Percentiles rank a stretch among this genome's conserved stretches.
Evolutionary conservation across 257 asterid species (phyloP).

Genomic region (Scutellaria baicalensis): DNA sequence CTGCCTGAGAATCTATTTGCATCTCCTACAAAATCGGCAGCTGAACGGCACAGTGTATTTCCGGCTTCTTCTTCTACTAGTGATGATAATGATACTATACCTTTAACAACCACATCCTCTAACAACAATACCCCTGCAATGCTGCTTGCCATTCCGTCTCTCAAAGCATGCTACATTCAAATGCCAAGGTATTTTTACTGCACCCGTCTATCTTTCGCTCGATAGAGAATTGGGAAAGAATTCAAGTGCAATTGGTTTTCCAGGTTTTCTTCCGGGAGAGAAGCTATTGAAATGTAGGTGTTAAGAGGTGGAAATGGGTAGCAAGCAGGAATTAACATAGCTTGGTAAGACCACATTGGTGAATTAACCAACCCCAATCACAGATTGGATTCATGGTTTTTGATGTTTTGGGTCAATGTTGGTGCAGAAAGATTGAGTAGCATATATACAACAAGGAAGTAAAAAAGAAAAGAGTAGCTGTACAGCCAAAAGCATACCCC

Average conservation of each 20-base stretch:
- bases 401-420: background rate
- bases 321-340: conserved; percentile 46
- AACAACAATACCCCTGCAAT: conserved; percentile 40
- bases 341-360: conserved; percentile 38
- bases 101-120: conserved; percentile 30
- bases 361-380: too few species aligned
- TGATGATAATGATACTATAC: conserved; percentile 16
- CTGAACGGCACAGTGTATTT: conserved; percentile 33
- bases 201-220: background rate
- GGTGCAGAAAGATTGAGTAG: conserved; percentile 78
- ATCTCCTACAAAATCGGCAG: conserved; percentile 71
- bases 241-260: background rate
- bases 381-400: background rate
- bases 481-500: conserved; percentile 52
- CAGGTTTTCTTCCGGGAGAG: conserved; percentile 63
- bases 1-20: conserved; percentile 87
- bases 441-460: conserved; percentile 48
- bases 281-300: conserved; percentile 73
- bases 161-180: conserved; percentile 55
- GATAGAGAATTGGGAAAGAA: background rate
- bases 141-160: conserved; percentile 45
- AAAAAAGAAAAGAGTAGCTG: conserved; percentile 44
- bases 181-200: conserved; percentile 53
- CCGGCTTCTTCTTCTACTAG: conserved; percentile 26
- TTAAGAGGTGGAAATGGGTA: conserved; percentile 35